These are phyloP conservation scores for Candida ipomoeae DNA, from an alignment of 805 yeast genomes.

Conservation along the genomic window DNA sequence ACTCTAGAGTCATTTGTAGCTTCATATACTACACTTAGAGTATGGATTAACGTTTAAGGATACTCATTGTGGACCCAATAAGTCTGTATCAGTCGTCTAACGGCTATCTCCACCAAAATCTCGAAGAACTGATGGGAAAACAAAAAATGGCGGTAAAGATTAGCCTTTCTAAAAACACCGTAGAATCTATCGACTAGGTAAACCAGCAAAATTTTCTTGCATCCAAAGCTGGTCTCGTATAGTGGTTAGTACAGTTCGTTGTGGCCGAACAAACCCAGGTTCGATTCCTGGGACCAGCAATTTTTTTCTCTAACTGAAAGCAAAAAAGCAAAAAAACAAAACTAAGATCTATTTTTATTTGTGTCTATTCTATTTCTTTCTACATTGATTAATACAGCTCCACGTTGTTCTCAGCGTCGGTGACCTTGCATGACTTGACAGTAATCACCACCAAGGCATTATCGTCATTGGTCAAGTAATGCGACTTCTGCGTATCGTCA, in stretches of 20 bases:
- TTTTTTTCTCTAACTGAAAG: not conserved
- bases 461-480: slow-evolving; percentile 43
- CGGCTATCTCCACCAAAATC: too few relatives aligned
- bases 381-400: slow-evolving; percentile 20
- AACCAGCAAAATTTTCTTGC: too few relatives aligned
- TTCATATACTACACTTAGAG: too few relatives aligned
- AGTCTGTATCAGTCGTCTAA: too few relatives aligned
- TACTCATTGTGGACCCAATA: too few relatives aligned
- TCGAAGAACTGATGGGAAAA: too few relatives aligned
- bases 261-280: slow-evolving; percentile 50
- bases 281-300: slow-evolving; percentile 51
- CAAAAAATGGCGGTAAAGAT: too few relatives aligned
- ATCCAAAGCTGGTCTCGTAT: slow-evolving; percentile 41
- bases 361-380: not conserved
- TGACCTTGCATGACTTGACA: slow-evolving; percentile 67
- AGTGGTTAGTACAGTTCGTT: slow-evolving; percentile 48
- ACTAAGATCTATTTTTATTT: too few relatives aligned
- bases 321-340: not conserved
- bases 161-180: too few relatives aligned
- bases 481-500: slow-evolving; percentile 60
- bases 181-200: not conserved
- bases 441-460: slow-evolving; percentile 63
- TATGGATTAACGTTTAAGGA: too few relatives aligned
- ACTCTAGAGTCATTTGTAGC: too few relatives aligned
- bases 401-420: slow-evolving; percentile 69